A percentile compares a stretch with the other conserved stretches of the same genome.
These are phyloP conservation scores for Picea abies DNA, from an alignment of 83 land plant genomes.

Conservation along the genomic window DNA sequence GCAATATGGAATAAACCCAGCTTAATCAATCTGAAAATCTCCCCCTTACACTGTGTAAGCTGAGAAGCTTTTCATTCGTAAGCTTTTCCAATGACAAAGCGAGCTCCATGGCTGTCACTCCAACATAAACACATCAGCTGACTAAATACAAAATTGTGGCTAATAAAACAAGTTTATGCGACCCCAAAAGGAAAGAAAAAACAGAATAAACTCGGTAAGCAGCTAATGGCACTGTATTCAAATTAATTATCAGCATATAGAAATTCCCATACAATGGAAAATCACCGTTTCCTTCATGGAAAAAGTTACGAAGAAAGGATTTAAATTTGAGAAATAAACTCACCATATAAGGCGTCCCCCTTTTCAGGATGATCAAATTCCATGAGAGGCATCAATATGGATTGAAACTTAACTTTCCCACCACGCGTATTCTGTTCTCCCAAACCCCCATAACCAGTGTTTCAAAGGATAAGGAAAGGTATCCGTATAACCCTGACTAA, in stretches of 20 bases:
- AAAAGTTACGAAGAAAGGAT: too few species aligned
- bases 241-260: neutral
- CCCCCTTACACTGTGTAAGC: slow-evolving; percentile 19
- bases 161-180: neutral
- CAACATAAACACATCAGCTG: neutral
- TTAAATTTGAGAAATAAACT: neutral
- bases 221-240: neutral
- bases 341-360: slow-evolving; percentile 41
- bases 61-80: slow-evolving; percentile 30
- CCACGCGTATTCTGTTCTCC: slow-evolving; percentile 32
- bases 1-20: neutral
- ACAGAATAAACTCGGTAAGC: too few species aligned
- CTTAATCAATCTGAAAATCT: neutral
- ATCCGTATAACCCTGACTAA: neutral
- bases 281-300: too few species aligned
- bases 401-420: slow-evolving; percentile 32
- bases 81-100: slow-evolving; percentile 37
- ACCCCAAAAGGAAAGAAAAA: too few species aligned
- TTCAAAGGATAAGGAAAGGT: neutral
- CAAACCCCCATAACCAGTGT: neutral
- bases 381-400: slow-evolving; percentile 28
- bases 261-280: neutral
- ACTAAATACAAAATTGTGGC: neutral
- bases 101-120: slow-evolving; percentile 32
- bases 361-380: slow-evolving; percentile 36